Conservation (phyloP, 257 asterid genomes). For the Schizonepeta tenuifolia region DNA sequence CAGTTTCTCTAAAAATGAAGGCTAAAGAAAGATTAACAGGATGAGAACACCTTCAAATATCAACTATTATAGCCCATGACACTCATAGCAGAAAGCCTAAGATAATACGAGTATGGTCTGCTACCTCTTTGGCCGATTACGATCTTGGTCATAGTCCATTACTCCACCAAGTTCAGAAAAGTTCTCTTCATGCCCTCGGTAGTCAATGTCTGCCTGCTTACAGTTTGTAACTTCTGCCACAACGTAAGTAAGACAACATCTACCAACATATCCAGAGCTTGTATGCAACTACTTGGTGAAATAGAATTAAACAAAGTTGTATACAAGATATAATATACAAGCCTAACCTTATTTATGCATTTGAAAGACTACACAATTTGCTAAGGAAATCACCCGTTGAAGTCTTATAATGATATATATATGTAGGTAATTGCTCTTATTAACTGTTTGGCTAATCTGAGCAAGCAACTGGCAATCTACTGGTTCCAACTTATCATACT, state of each 20-base stretch:
- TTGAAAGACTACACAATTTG: constrained; percentile 12
- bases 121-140: constrained; percentile 90
- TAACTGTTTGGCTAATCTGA: constrained; percentile 2
- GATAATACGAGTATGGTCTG: constrained; percentile 21
- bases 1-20: not conserved
- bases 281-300: constrained; percentile 37
- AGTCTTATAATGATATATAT: not conserved
- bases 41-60: not conserved
- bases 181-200: constrained; percentile 90
- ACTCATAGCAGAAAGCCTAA: constrained; percentile 23
- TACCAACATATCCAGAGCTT: constrained; percentile 66
- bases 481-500: constrained; percentile 7
- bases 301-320: constrained; percentile 10
- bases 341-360: constrained; percentile 20
- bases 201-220: constrained; percentile 84
- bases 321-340: constrained; percentile 1
- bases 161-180: constrained; percentile 87
- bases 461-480: constrained; percentile 1
- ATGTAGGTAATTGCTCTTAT: constrained; percentile 16
- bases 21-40: constrained; percentile 2
- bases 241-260: constrained; percentile 91
- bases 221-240: constrained; percentile 97
- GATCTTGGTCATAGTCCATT: constrained; percentile 89
- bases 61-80: not conserved
- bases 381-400: too few species aligned